A percentile compares a stretch with the other conserved stretches of the same genome.
Evolutionary conservation across 2,329 filamentous ascomycete species (phyloP).

Genomic region (Sphaceloma murrayae): DNA sequence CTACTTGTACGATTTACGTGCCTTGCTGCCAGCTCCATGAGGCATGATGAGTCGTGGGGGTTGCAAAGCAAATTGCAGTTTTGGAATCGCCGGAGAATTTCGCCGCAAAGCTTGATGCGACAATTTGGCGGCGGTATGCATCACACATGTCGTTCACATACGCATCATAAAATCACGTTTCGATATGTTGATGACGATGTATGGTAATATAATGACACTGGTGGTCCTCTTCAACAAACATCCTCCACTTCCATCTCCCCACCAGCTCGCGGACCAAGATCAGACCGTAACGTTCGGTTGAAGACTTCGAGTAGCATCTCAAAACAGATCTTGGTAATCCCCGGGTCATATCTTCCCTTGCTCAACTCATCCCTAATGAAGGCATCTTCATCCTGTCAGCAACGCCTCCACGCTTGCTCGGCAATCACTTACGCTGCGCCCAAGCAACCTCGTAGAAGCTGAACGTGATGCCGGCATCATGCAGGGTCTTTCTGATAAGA

Average conservation of each 20-base stretch:
- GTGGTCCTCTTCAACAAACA: conserved; percentile 27
- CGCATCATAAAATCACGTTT: too few species aligned
- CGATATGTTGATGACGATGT: too few species aligned
- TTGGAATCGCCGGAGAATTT: neutral
- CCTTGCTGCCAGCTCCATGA: conserved; percentile 14
- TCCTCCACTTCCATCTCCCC: conserved; percentile 33
- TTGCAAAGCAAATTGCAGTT: conserved; percentile 1
- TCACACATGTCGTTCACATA: too few species aligned
- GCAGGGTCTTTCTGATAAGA: conserved; percentile 70
- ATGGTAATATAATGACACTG: too few species aligned
- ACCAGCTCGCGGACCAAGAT: conserved; percentile 61
- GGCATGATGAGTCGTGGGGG: neutral
- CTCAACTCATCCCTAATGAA: conserved; percentile 89
- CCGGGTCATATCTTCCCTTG: conserved; percentile 89
- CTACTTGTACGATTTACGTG: neutral
- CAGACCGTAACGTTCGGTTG: conserved; percentile 63
- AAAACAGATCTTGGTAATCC: conserved; percentile 77
- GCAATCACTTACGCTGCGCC: conserved; percentile 60
- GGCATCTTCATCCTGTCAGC: conserved; percentile 46
- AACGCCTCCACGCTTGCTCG: neutral
- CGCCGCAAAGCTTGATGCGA: too few species aligned
- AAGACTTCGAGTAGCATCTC: conserved; percentile 85
- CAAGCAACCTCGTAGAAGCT: conserved; percentile 86
- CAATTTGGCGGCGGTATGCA: too few species aligned
- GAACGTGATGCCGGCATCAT: conserved; percentile 64